Percentiles rank a stretch among this genome's conserved stretches.
Conservation (phyloP, 352 stramenopile species). For the Phytophthora brassicae region DNA sequence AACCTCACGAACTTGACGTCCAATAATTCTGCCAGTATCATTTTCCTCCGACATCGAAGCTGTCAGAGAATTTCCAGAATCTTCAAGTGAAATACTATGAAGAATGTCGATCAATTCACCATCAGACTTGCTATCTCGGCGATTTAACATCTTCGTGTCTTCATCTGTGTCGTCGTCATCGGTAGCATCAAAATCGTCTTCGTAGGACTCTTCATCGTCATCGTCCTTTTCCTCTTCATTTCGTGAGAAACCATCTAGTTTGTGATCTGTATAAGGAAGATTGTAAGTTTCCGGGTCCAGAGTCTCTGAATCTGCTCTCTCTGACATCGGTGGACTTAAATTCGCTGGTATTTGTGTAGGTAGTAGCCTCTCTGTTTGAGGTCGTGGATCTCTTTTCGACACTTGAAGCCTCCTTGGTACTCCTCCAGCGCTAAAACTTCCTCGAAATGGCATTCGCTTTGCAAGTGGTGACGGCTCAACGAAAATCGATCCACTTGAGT, state of each 20-base stretch:
- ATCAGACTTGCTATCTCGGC: slow-evolving; percentile 22
- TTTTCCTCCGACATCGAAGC: slow-evolving; percentile 3
- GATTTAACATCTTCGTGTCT: slow-evolving; percentile 13
- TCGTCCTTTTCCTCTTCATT: background rate
- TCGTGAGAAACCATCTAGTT: background rate
- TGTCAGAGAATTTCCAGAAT: background rate
- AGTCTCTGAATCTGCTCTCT: background rate
- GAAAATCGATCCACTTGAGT: slow-evolving; percentile 38
- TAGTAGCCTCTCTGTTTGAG: slow-evolving; percentile 12
- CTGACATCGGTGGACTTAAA: background rate
- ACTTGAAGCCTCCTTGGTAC: slow-evolving; percentile 25
- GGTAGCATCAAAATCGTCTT: slow-evolving; percentile 48
- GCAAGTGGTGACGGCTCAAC: slow-evolving; percentile 49
- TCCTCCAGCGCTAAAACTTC: slow-evolving; percentile 33
- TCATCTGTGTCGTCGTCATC: slow-evolving; percentile 13
- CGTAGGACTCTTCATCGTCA: slow-evolving; percentile 38
- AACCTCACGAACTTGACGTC: slow-evolving; percentile 24
- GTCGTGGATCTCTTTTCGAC: slow-evolving; percentile 19
- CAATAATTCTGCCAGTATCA: slow-evolving; percentile 31
- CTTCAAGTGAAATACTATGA: slow-evolving; percentile 16
- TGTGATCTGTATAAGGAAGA: background rate
- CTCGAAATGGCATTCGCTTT: slow-evolving; percentile 39
- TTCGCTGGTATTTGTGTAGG: background rate
- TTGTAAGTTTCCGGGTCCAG: no score
- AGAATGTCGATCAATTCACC: slow-evolving; percentile 50